A percentile compares a stretch with the other conserved stretches of the same genome.
Evolutionary conservation across 345 rosid species (phyloP).

Genomic region (Microcos paniculata): DNA sequence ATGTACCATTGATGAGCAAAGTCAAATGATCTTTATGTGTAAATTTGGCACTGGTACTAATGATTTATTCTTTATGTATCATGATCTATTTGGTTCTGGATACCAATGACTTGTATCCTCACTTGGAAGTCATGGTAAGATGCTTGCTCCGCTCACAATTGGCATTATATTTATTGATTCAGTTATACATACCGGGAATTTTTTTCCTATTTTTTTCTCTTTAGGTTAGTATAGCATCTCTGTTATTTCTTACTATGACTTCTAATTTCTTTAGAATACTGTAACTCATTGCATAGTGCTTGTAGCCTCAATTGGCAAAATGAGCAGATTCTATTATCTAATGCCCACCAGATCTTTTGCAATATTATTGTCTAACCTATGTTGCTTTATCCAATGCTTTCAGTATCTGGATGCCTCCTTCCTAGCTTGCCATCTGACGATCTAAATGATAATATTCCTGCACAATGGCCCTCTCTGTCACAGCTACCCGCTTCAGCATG

Average conservation of each 20-base stretch:
- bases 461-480: constrained; percentile 78
- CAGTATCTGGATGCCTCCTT: constrained; percentile 90
- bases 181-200: neutral
- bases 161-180: neutral
- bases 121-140: constrained; percentile 72
- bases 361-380: constrained; percentile 12
- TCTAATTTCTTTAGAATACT: neutral
- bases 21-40: constrained; percentile 7
- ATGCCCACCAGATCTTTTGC: neutral
- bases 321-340: neutral
- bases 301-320: neutral
- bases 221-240: neutral
- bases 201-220: neutral
- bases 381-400: constrained; percentile 12
- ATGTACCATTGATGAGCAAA: constrained; percentile 1
- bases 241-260: neutral
- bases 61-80: constrained; percentile 15
- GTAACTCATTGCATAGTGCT: neutral
- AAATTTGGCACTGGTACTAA: constrained; percentile 21
- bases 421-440: constrained; percentile 98
- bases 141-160: neutral
- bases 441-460: constrained; percentile 94
- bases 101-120: constrained; percentile 26
- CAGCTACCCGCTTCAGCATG: constrained; percentile 65
- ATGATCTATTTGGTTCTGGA: neutral